These are phyloP conservation scores for Aphanomyces astaci DNA, from an alignment of 352 stramenopile genomes.

Conservation along the genomic window DNA sequence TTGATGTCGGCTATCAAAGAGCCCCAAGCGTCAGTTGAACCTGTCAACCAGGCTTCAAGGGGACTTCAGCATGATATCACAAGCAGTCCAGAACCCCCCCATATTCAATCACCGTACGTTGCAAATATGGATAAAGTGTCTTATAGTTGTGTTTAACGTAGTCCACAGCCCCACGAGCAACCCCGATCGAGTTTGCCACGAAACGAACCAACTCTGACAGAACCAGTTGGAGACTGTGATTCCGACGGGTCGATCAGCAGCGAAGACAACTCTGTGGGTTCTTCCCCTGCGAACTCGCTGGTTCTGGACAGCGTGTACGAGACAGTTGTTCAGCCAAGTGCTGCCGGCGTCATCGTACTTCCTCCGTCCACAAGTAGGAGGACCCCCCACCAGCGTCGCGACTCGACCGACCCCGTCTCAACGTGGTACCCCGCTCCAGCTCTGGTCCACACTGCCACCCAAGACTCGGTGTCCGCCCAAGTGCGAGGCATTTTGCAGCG, in stretches of 20 bases:
- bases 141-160: no score
- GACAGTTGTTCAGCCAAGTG: no score
- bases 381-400: background rate
- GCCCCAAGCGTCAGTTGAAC: no score
- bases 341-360: background rate
- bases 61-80: no score
- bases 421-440: background rate
- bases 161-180: background rate
- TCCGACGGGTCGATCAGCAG: background rate
- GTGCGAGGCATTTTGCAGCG: constrained; percentile 60
- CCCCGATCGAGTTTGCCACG: background rate
- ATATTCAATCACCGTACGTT: no score
- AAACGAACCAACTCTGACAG: background rate
- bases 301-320: background rate
- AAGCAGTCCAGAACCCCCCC: no score
- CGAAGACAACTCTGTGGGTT: background rate
- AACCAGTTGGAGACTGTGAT: no score
- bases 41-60: no score
- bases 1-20: no score
- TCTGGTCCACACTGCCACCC: background rate
- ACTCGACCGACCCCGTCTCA: background rate
- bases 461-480: background rate
- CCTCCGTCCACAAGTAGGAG: background rate
- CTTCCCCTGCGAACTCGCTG: background rate
- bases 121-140: no score